Base-by-base conservation (phyloP, 2,329 filamentous ascomycete species). In the Grosmannia huntii region DNA sequence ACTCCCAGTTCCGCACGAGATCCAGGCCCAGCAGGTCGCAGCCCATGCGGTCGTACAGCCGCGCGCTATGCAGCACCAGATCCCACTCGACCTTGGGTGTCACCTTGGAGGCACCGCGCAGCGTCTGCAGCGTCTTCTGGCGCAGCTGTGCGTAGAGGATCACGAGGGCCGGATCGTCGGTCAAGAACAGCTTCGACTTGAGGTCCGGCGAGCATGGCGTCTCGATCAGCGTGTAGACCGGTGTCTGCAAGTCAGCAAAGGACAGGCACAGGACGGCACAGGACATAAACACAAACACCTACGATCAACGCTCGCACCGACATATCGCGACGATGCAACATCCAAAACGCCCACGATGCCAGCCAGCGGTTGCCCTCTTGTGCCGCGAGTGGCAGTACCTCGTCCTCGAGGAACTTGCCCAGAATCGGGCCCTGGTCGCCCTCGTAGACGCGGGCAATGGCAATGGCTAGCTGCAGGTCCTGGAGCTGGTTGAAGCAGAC, bases 281-380 rank as follows among this genome's bases (percentile, higher is more conserved):
- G 19, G 38, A 11, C 12, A 49, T 2, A 27, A 38, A 6, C 12
- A 49, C 5, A 21, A 12, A 38, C 21, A 72, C 84, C 76, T 72
- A 90, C 86, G 64, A 95, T 86, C 4, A 99, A 75, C 7, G 87
- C 84, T 56, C 89, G 83, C 7, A 96, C 90, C 6, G 92, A 88
- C 76, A 90, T 87, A 64, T 95, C 88, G 60, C 85, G 83, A 62
- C 87, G 81, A 44, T 84, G 84, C 5, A 97, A 77, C 79, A 96
- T 89, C 86, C 90, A 95, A 68, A 96, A 96, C 2, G 89, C 89
- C 94, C 94, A 99, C 0, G 88, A 94, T 12, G 91, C 89, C 60
- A 96, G 81, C 92, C 94, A 99, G 59, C 92, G 81, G 67, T 99
- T 92, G 2, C 90, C 90, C 62, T 92, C 85, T 48, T 84, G 79